Evolutionary conservation across 148 eudicot species (phyloP), one percentile per base, ranked within the genome.

Genomic region (Amaranthus palmeri): DNA sequence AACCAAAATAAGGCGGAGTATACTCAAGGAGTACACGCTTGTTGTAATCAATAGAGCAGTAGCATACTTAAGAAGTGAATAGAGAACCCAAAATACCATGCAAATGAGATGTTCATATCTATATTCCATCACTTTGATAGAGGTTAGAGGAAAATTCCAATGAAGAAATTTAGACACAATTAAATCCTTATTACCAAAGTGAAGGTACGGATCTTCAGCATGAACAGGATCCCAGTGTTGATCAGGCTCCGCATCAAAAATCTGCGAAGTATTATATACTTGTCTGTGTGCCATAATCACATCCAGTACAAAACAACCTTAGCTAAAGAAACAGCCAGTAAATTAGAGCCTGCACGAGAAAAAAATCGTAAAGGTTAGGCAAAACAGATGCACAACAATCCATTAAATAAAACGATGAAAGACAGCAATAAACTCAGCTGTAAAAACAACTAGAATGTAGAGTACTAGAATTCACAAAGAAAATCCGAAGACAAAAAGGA

Each of bases 241-340:
- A 71, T 89, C 90, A 68, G 70, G 73, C 41, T 88, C 88, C 56
- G 83, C 74, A 48, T 86, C 97, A 80, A 81, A 81, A 70, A 82
- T 81, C 54, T 85, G 88, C n/a, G 88, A 50, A 9, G 89, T 42
- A 65, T 68, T 85, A 73, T 84, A 83, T 60, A 68, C 47, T 71
- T 83, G 84, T 77, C 90, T 85, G 60, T 89, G 88, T 70, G 85
- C 95, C 97, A 92, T 92, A 74, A 72, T 74, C 65, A 77, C 47
- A 74, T 67, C 8, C 45, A 47, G 15, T 54, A 57, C 36, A 47
- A 13, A 43, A 54, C 41, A 4, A 68, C 59, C 48, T 54, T 51
- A 60, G 52, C 64, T 69, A 66, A 49, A 36, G 64, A 43, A 71
- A 17, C 60, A 54, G n/a, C 46, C 42, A 60, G 64, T 42, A 69